A percentile compares a stretch with the other conserved stretches of the same genome.
Evolutionary conservation across 2,329 filamentous ascomycete species (phyloP).

Genomic region (Fusarium sp.): DNA sequence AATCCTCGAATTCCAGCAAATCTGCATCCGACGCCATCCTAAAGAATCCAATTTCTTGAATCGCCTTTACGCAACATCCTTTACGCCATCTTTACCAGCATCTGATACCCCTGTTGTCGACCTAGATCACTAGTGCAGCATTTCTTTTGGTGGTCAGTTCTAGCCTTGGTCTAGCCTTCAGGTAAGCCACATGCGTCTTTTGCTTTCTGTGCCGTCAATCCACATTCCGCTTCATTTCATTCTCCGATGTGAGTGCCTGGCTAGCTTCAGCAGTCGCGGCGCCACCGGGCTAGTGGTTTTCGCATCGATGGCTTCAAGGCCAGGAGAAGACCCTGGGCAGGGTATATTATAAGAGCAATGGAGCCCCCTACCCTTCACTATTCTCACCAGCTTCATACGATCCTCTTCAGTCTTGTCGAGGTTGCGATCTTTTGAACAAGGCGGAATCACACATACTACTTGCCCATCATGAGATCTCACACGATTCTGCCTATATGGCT

Average conservation of each 20-base stretch:
- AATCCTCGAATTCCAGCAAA: constrained; percentile 30
- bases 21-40: constrained; percentile 26
- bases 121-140: constrained; percentile 26
- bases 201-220: constrained; percentile 36
- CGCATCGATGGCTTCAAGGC: constrained; percentile 33
- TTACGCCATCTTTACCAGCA: constrained; percentile 10
- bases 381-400: constrained; percentile 16
- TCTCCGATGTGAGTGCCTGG: constrained; percentile 29
- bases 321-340: constrained; percentile 23
- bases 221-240: constrained; percentile 45
- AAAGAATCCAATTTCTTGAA: constrained; percentile 35
- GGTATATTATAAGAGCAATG: constrained; percentile 44
- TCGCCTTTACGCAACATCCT: constrained; percentile 12
- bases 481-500: constrained; percentile 45
- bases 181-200: constrained; percentile 43
- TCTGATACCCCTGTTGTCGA: constrained; percentile 12
- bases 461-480: constrained; percentile 42
- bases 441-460: constrained; percentile 7
- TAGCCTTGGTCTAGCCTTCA: constrained; percentile 34
- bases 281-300: constrained; percentile 43
- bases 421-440: constrained; percentile 25
- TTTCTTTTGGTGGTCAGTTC: constrained; percentile 36
- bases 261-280: constrained; percentile 40
- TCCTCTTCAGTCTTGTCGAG: constrained; percentile 21
- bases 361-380: constrained; percentile 22